Base-by-base conservation (phyloP, 192 early-diverging fungal genomes). In the Chytriomyces sp. region DNA sequence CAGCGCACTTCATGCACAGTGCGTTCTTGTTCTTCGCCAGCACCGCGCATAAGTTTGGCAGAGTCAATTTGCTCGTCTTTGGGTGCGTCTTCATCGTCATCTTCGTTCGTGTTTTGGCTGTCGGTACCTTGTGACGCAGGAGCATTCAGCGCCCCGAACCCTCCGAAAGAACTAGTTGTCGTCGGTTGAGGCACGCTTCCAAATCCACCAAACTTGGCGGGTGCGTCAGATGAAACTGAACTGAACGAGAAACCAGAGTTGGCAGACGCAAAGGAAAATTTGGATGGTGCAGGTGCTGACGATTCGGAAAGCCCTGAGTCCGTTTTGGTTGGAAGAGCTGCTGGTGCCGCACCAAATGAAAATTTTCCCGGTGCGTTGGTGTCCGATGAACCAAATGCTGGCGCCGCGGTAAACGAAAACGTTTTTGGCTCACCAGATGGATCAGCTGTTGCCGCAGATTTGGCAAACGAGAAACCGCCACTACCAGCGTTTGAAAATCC, bases 21-120 rank as follows among this genome's bases (percentile, higher is more conserved):
- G 46, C 53, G 53, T 77, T 86, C 85, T 18, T 66, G 8, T 68
- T 81, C 85, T 64, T 86, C 85, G 23, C 85, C 85, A 8, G 62
- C 81, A 35, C 85, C 85, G 26, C 70, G 72, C 77, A 82, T 84
- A 9, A 86, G 69, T 23, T 23, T 69, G 23, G 79, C 73, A 11
- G 68, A 45, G 43, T 76, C 78, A 44, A 83, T 62, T 48, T 85
- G 81, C 44, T 75, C 76, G 26, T 82, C 82, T 10, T 64, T 45
- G 16, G 47, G 20, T 13, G 64, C 68, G n/a, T 83, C 79, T 4
- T 79, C 84, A 35, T 80, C 85, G 16, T 80, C 83, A 6, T 43
- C 82, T n/a, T 68, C 77, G 63, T 47, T 67, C 44, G 10, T 65
- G 59, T 10, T 45, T 61, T 63, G 57, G 50, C 9, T 66, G 7